Evolutionary conservation across 306 rosid species (phyloP), one percentile per base, ranked within the genome.

Genomic region (Fragaria iinumae): DNA sequence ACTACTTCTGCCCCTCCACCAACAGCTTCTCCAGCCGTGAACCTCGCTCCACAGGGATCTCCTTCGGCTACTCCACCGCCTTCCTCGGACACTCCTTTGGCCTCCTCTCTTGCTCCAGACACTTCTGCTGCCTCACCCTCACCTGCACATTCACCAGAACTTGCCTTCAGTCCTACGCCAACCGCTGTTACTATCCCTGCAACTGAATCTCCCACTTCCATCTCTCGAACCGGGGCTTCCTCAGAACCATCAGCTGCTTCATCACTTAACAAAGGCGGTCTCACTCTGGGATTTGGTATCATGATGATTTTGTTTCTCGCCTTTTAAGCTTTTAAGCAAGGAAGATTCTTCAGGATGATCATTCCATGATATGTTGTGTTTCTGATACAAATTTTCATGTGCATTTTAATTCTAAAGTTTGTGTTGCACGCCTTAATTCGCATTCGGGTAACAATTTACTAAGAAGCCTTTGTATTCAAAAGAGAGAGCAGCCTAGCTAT

Each of bases 171-270:
- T 59, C 77, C 69, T 59, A 21, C 43, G 7, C 65, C 77, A 60
- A 27, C 45, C 57, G 69, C 91, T 43, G 82, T 88, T 5, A 18
- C 72, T 38, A 77, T 85, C 80, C 89, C 94, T 81, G 76, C 97
- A 41, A 72, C 88, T 48, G 86, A 80, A 70, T 43, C 78, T 79
- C 82, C 87, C 34, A 59, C 29, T 60, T 74, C 77, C 44, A 43
- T 59, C 48, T 59, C 77, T 25, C 44, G 57, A 74, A 43, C 77
- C 10, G 83, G 84, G 60, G 73, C 83, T 49, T 50, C 87, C 21
- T 47, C 50, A 17, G 80, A 86, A 68, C 79, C 76, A 43, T 81
- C 93, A 23, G 69, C 77, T 29, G 82, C 85, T 25, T 84, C 93
- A 48, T 57, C 88, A 7, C 73, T 84, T 60, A 60, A 21, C 76